Evolutionary conservation across 345 rosid species (phyloP).

Genomic region (Citropsis articulata): DNA sequence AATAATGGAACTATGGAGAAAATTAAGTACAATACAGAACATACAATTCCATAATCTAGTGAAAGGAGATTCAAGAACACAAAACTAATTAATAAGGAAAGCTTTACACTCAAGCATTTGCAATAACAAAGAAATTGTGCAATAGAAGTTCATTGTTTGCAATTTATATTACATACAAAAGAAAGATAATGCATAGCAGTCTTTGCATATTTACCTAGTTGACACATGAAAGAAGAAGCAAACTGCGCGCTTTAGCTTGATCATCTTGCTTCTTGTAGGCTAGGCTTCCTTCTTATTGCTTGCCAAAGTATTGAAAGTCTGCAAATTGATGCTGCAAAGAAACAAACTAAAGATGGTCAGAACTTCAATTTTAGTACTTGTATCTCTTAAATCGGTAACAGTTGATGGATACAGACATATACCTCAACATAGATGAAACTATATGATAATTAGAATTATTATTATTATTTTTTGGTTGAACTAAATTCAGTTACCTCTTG

Average conservation of each 20-base stretch:
- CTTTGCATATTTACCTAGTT: neutral
- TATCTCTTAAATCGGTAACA: neutral
- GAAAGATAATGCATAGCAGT: neutral
- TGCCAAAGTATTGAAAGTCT: conserved; percentile 29
- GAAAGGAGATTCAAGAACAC: neutral
- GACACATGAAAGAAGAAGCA: conserved; percentile 1
- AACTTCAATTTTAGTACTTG: neutral
- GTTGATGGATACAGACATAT: neutral
- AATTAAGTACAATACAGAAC: neutral
- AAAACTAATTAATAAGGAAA: neutral
- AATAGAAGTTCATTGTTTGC: neutral
- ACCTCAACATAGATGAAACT: neutral
- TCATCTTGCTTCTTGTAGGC: conserved; percentile 10
- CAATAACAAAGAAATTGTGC: neutral
- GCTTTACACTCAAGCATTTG: neutral
- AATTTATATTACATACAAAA: neutral
- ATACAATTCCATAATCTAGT: neutral
- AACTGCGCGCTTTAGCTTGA: conserved; percentile 5
- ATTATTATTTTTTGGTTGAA: neutral
- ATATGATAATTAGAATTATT: neutral
- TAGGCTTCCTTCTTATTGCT: conserved; percentile 23
- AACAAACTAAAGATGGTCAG: neutral
- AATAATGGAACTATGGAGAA: neutral
- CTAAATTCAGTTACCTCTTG: conserved; percentile 29
- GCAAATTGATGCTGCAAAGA: conserved; percentile 33